phyloP scores from a whole-genome alignment of 495 filamentous ascomycete species.

The Jackrogersella multiformis region DNA sequence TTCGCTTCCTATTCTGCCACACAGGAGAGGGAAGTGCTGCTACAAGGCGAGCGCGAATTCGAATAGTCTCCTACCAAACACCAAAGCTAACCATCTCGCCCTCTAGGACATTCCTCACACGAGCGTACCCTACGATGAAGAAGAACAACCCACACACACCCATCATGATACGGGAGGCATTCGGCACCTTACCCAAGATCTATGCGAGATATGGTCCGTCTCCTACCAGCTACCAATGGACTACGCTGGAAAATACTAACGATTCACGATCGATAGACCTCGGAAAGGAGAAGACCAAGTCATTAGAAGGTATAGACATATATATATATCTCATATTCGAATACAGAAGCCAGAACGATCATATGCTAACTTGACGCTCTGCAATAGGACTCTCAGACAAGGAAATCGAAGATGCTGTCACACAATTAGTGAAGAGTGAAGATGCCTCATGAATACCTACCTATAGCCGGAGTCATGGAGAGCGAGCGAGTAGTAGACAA shows the following conservation, averaged over 20 bases:
- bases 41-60: slow-evolving; percentile 69
- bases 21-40: slow-evolving; percentile 86
- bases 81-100: slow-evolving; percentile 5
- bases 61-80: neutral
- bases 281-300: slow-evolving; percentile 87
- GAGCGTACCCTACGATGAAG: slow-evolving; percentile 98
- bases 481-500: slow-evolving; percentile 4
- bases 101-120: slow-evolving; percentile 82
- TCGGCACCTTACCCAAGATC: slow-evolving; percentile 80
- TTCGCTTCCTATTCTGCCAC: slow-evolving; percentile 97
- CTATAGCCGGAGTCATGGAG: slow-evolving; percentile 3
- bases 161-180: slow-evolving; percentile 92
- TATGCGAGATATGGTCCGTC: slow-evolving; percentile 92
- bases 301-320: slow-evolving; percentile 86
- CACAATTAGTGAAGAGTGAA: slow-evolving; percentile 76
- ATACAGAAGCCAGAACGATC: slow-evolving; percentile 27
- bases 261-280: slow-evolving; percentile 64
- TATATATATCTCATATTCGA: slow-evolving; percentile 7
- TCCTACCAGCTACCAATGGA: neutral
- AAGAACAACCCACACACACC: slow-evolving; percentile 96
- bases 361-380: slow-evolving; percentile 1
- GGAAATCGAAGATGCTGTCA: slow-evolving; percentile 90
- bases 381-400: slow-evolving; percentile 81
- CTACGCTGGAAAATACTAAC: slow-evolving; percentile 2
- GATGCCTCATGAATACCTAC: slow-evolving; percentile 29